Conservation (phyloP, 2,329 filamentous ascomycete genomes). For the Fusarium nurragi region DNA sequence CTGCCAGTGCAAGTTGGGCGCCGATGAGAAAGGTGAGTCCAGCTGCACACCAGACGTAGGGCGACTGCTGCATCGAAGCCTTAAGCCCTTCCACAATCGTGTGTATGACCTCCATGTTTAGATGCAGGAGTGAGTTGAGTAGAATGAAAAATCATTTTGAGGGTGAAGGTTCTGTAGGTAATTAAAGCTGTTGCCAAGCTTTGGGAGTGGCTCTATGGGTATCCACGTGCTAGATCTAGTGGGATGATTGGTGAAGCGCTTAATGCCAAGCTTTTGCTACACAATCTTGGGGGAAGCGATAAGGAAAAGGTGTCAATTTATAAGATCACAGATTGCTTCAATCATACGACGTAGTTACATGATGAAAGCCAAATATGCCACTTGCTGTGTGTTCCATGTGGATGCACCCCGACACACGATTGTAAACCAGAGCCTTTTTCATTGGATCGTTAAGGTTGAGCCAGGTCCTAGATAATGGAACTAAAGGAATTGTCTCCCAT, state of each 20-base stretch:
- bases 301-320: neutral
- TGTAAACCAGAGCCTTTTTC: no score
- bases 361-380: no score
- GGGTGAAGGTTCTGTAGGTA: neutral
- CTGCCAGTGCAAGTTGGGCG: conserved; percentile 3
- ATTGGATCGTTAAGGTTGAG: no score
- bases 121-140: neutral
- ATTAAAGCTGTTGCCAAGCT: neutral
- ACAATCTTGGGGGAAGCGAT: neutral
- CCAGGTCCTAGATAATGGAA: no score
- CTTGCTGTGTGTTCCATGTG: no score
- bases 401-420: no score
- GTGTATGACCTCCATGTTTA: neutral
- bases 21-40: conserved; percentile 15
- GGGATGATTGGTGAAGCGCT: neutral
- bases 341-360: no score
- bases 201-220: neutral
- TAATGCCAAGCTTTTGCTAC: neutral
- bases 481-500: no score
- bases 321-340: no score
- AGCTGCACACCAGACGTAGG: conserved; percentile 9
- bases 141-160: neutral
- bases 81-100: neutral
- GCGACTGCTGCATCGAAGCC: neutral
- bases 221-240: neutral